Percentiles rank a stretch among this genome's conserved stretches.
phyloP scores from a whole-genome alignment of 331 rosid species.

The Acacia pycnantha region DNA sequence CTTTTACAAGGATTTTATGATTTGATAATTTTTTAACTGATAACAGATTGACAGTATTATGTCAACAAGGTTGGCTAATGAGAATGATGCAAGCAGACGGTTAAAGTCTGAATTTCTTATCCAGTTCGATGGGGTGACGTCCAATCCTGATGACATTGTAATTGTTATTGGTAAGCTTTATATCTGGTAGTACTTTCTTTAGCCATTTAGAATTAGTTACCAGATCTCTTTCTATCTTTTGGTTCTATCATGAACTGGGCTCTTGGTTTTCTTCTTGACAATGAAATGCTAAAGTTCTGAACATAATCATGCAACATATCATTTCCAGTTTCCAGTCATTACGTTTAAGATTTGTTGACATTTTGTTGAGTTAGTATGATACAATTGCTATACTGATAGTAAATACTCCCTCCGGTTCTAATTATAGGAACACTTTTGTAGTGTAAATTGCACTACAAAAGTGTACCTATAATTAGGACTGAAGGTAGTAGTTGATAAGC shows the following conservation, averaged over 20 bases:
- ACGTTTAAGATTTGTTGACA: not conserved
- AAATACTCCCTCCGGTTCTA: too few relatives aligned
- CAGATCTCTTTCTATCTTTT: slow-evolving; percentile 19
- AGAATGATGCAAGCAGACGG: slow-evolving; percentile 94
- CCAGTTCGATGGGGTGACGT: slow-evolving; percentile 97
- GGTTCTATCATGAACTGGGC: not conserved
- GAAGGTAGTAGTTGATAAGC: not conserved
- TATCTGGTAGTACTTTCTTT: slow-evolving; percentile 9
- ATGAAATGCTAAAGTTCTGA: not conserved
- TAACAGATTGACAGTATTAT: slow-evolving; percentile 90
- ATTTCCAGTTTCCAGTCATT: not conserved
- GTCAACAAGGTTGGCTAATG: slow-evolving; percentile 85
- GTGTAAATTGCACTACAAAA: too few relatives aligned
- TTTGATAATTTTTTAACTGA: slow-evolving; percentile 22
- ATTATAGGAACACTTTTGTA: too few relatives aligned
- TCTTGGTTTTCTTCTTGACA: slow-evolving; percentile 4
- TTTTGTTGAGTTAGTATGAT: slow-evolving; percentile 3
- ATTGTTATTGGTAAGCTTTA: slow-evolving; percentile 83
- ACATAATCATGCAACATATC: not conserved
- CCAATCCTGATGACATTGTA: slow-evolving; percentile 82
- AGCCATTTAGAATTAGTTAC: not conserved
- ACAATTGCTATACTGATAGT: not conserved
- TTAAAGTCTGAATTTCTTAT: slow-evolving; percentile 93
- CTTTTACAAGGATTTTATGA: not conserved
- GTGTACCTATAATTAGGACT: too few relatives aligned